phyloP scores from a whole-genome alignment of 441 rosid genomes.

The Raphanus hybrid region DNA sequence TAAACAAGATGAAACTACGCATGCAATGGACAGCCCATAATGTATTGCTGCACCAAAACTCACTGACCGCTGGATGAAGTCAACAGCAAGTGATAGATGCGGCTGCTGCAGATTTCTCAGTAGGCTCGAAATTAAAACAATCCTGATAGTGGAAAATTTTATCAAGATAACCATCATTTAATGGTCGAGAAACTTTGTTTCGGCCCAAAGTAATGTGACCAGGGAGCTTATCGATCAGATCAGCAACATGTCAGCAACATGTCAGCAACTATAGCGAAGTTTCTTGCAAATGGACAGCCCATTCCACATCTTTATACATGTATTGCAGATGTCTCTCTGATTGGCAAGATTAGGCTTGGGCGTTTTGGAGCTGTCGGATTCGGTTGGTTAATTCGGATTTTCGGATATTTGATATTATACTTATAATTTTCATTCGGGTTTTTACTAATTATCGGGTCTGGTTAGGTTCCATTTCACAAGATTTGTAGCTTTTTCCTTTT shows the following conservation, averaged over 20 bases:
- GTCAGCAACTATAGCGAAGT: constrained; percentile 77
- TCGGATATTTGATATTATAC: too few relatives aligned
- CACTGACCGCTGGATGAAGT: constrained; percentile 52
- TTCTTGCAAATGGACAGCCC: constrained; percentile 79
- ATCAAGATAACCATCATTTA: constrained; percentile 23
- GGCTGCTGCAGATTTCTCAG: constrained; percentile 33
- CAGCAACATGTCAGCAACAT: constrained; percentile 64
- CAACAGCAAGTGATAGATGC: constrained; percentile 43
- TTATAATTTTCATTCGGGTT: too few relatives aligned
- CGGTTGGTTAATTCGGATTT: too few relatives aligned
- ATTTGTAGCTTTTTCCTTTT: too few relatives aligned
- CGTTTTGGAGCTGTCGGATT: too few relatives aligned
- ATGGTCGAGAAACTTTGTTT: constrained; percentile 21
- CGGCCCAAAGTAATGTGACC: constrained; percentile 50
- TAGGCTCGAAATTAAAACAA: constrained; percentile 24
- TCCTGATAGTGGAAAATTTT: constrained; percentile 21
- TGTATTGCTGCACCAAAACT: constrained; percentile 47
- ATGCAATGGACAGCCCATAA: constrained; percentile 29
- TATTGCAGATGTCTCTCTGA: constrained; percentile 34
- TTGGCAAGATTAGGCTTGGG: too few relatives aligned
- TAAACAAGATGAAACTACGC: constrained; percentile 81
- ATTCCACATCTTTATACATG: constrained; percentile 61
- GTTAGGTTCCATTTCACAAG: too few relatives aligned
- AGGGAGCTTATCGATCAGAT: constrained; percentile 63
- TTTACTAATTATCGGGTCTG: too few relatives aligned